Evolutionary conservation across 768 basidiomycete species (phyloP).

Genomic region (Agrocybe pediades): DNA sequence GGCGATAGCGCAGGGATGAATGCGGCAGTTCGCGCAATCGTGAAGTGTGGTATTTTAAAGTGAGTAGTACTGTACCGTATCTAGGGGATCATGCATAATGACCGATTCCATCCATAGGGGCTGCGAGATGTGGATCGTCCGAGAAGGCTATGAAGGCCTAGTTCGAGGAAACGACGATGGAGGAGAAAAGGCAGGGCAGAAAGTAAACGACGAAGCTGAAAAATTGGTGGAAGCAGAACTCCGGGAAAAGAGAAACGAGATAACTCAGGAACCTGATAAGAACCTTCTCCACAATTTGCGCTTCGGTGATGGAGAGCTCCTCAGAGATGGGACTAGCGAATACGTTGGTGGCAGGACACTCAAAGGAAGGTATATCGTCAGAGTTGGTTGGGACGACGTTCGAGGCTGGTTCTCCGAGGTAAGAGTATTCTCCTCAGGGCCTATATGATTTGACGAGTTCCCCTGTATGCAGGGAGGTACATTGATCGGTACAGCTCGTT

Average conservation of each 20-base stretch:
- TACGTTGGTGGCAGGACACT: constrained; percentile 67
- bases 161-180: constrained; percentile 81
- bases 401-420: constrained; percentile 93
- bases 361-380: constrained; percentile 90
- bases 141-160: constrained; percentile 98
- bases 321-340: constrained; percentile 84
- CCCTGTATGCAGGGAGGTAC: constrained; percentile 74
- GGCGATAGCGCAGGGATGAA: constrained; percentile 99
- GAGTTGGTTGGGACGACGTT: constrained; percentile 98
- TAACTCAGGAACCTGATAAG: constrained; percentile 27
- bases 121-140: constrained; percentile 94
- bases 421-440: constrained; percentile 20
- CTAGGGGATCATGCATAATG: background rate
- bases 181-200: constrained; percentile 17
- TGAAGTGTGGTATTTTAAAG: constrained; percentile 91
- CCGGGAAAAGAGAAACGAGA: constrained; percentile 11
- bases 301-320: constrained; percentile 77
- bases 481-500: constrained; percentile 92
- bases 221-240: constrained; percentile 21
- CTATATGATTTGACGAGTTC: background rate
- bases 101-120: constrained; percentile 53
- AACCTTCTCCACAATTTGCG: constrained; percentile 71
- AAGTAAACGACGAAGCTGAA: constrained; percentile 23
- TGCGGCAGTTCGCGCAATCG: constrained; percentile 90
- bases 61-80: constrained; percentile 34